A percentile compares a stretch with the other conserved stretches of the same genome.
Conservation (phyloP, 805 yeast species). For the Metschnikowia drakensbergensis region DNA sequence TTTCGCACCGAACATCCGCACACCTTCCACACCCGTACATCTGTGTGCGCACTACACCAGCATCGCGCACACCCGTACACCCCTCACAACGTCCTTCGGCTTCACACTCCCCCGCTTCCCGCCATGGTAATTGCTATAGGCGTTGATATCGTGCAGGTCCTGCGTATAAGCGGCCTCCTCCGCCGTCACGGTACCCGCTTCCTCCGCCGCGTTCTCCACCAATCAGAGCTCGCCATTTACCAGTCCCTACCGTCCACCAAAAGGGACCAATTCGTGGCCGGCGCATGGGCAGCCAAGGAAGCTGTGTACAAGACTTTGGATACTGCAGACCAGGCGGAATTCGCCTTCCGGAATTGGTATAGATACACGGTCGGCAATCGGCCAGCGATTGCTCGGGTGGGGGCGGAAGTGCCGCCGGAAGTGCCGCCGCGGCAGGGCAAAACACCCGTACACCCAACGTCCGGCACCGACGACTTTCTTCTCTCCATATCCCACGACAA, state of each 20-base stretch:
- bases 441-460: neutral
- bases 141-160: conserved; percentile 48
- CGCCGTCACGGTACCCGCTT: conserved; percentile 21
- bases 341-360: conserved; percentile 60
- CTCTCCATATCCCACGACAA: conserved; percentile 65
- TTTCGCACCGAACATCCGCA: no score
- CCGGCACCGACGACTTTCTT: conserved; percentile 43
- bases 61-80: neutral
- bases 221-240: conserved; percentile 39
- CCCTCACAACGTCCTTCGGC: neutral
- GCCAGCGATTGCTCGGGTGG: conserved; percentile 38
- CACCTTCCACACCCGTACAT: neutral
- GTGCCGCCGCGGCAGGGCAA: no score
- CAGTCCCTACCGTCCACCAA: conserved; percentile 8
- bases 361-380: conserved; percentile 42
- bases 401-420: conserved; percentile 6
- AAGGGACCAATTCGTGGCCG: conserved; percentile 41
- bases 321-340: conserved; percentile 44
- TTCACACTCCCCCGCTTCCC: no score
- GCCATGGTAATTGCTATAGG: conserved; percentile 44
- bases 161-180: conserved; percentile 46
- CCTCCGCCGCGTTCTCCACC: conserved; percentile 49
- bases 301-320: conserved; percentile 64
- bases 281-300: conserved; percentile 71
- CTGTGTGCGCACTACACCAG: neutral